Base-by-base conservation (phyloP, 345 rosid species). In the Stellera chamaejasme region DNA sequence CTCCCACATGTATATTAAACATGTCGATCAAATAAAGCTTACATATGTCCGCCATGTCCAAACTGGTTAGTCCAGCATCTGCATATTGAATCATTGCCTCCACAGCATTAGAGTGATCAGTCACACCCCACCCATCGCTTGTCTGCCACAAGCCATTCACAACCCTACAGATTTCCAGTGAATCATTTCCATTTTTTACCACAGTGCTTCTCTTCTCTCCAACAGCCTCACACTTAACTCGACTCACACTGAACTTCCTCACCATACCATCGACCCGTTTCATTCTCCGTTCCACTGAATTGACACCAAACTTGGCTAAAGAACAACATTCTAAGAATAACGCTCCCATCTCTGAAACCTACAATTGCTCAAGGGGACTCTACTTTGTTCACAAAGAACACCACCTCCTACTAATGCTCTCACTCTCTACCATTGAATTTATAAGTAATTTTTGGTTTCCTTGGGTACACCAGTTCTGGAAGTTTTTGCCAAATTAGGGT, bases 61-160 rank as follows among this genome's bases (percentile, higher is more conserved):
- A 83, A 56, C 81, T 77, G 47, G 67, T 43, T 1, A 84, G 70
- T 49, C 80, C 79, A 39, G 8, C 68, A 71, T 79, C 84, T 59
- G 82, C 83, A 75, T 77, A 75, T 68, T 14, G 63, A 58, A 81
- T 70, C 85, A 79, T 84, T 47, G 80, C 79, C 69, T 77, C 72
- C 25, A 77, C 77, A 15, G 80, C 80, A 49, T 61, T 64, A 14
- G 66, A 66, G 39, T 52, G 54, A 49, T 81, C 75, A 66, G 79
- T 77, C 61, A 52, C 69, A 48, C 87, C 83, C 82, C 87, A 79
- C 0, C 83, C 85, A 56, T 87, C 79, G 60, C 83, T 77, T 23
- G 78, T 69, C 74, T 80, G 84, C 85, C 87, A 81, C 83, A 77
- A 81, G 56, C 87, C 87, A 63, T 81, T 84, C 48, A 84, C 81